Evolutionary conservation across 148 eudicot species (phyloP).

Genomic region (Arctostaphylos glauca): DNA sequence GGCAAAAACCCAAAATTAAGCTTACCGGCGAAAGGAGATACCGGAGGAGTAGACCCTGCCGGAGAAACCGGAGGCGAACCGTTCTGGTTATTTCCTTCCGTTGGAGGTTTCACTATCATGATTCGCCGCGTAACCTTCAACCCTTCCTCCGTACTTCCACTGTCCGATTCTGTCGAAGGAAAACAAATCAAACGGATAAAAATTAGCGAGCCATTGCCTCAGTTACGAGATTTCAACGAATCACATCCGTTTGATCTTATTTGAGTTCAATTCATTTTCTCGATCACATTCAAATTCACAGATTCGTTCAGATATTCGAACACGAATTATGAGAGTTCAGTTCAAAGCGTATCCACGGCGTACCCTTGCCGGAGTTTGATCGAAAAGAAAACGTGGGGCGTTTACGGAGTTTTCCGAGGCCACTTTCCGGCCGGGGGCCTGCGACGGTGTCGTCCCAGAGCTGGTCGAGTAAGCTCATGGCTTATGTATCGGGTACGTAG

Average conservation of each 20-base stretch:
- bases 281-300: neutral
- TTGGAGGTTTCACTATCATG: conserved; percentile 44
- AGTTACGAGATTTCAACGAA: neutral
- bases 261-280: too few relatives aligned
- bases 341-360: neutral
- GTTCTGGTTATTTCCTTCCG: neutral
- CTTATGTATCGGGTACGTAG: neutral
- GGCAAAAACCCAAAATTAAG: neutral
- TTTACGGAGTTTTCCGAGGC: conserved; percentile 77
- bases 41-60: conserved; percentile 50
- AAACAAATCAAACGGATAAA: neutral
- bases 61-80: conserved; percentile 51
- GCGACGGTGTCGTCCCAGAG: conserved; percentile 92
- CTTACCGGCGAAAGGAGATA: conserved; percentile 55
- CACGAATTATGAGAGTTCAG: neutral
- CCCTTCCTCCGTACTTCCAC: conserved; percentile 21
- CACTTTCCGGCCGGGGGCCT: conserved; percentile 75
- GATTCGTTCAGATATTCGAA: neutral
- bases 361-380: conserved; percentile 61
- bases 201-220: neutral
- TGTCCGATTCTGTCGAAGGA: conserved; percentile 17
- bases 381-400: conserved; percentile 41
- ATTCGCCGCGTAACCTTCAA: conserved; percentile 48
- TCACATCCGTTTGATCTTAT: neutral
- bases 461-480: conserved; percentile 58